Conservation (phyloP, 768 basidiomycete genomes). For the Mycena leptocephala region DNA sequence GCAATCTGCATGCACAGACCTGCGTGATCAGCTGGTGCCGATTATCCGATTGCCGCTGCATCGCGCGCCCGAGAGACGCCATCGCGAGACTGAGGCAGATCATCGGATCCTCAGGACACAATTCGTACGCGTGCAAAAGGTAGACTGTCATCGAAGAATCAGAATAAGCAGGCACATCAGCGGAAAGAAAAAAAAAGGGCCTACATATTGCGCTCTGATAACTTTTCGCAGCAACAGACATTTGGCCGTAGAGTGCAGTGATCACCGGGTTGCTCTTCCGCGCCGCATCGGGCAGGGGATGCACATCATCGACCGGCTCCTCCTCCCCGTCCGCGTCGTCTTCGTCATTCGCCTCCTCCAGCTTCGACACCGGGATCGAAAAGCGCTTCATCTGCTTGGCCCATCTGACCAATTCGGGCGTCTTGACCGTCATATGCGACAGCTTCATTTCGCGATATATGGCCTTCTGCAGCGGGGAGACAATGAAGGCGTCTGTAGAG, state of each 20-base stretch:
- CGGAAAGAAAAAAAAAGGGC: constrained; percentile 45
- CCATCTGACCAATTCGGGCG: constrained; percentile 76
- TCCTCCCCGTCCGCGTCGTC: constrained; percentile 57
- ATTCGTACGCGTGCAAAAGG: constrained; percentile 90
- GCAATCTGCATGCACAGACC: constrained; percentile 38
- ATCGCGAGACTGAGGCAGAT: constrained; percentile 89
- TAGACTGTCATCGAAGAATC: constrained; percentile 74
- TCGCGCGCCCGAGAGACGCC: constrained; percentile 92
- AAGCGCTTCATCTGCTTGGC: constrained; percentile 73
- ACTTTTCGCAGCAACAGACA: constrained; percentile 88
- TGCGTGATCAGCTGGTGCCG: constrained; percentile 91
- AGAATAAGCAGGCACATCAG: neutral
- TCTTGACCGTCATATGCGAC: constrained; percentile 76
- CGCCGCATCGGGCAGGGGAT: constrained; percentile 62
- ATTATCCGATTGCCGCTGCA: constrained; percentile 97
- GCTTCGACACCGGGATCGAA: constrained; percentile 61
- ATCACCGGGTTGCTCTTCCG: constrained; percentile 82
- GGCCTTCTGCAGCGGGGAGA: constrained; percentile 87
- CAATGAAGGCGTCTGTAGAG: constrained; percentile 84
- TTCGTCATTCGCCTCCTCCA: constrained; percentile 57
- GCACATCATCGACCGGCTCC: constrained; percentile 33
- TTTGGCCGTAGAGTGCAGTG: constrained; percentile 87
- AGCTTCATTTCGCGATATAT: constrained; percentile 86
- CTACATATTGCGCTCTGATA: constrained; percentile 94
- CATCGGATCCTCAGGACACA: constrained; percentile 88